Base-by-base conservation (phyloP, 371 early-diverging fungal genomes). In the Syncephalastrum monosporum region DNA sequence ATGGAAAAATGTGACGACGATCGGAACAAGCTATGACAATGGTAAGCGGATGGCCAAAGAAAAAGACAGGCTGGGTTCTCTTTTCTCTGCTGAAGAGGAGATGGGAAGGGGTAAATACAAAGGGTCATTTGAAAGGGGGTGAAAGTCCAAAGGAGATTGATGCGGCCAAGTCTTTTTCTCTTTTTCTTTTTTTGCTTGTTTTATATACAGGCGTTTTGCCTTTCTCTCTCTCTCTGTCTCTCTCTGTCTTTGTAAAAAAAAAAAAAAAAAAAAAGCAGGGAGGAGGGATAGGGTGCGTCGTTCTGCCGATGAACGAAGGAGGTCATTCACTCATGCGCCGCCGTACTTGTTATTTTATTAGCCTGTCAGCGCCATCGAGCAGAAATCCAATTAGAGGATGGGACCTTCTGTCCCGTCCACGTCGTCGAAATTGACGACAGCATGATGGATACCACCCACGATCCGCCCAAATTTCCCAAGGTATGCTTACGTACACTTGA, bases 341-440 rank as follows among this genome's bases (percentile, higher is more conserved):
- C 38, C 10, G 38, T 33, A 10, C 10, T 33, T 33, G 10, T 33
- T 33, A 33, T 33, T 33, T 55, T 47, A 25, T 50, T 60, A 75
- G 72, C 66, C 54, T 60, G 61, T 42, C 68, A 67, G 48, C 65
- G 66, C 50, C 61, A 69, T 60, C 55, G 60, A 24, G 57, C 64
- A 33, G 38, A 33, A 33, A 33, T 33, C 38, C 38, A 33, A 33
- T 33, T 33, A 10, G 38, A 33, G 16, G 63, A 75, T 21, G 41
- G 55, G 38, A 55, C 55, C 15, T 41, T 61, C 38, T 63, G 68
- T 49, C 65, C 67, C 5, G 38, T 71, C 19, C 58, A 71, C 21
- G 41, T 71, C 5, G 60, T 75, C 33, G 75, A 75, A 58, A 48
- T 65, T 17, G 55, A 60, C 53, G 64, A 59, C 42, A 56, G 61